These are phyloP conservation scores for Fomitopsis pulvina DNA, from an alignment of 768 basidiomycete genomes.

Conservation along the genomic window DNA sequence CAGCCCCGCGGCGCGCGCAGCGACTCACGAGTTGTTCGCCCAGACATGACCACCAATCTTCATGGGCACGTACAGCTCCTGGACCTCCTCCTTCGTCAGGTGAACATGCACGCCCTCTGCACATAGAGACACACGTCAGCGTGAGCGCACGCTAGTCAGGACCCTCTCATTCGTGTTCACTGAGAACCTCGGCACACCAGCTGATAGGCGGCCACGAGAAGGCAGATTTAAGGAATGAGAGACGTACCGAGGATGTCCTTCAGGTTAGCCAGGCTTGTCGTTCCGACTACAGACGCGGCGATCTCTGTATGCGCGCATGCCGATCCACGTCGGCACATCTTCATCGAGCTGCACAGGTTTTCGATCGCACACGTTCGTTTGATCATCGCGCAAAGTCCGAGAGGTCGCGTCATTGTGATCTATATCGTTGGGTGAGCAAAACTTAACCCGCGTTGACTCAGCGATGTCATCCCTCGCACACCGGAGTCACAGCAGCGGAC, in stretches of 20 bases:
- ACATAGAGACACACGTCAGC: background rate
- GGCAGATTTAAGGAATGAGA: too few species aligned
- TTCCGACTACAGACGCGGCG: conserved; percentile 36
- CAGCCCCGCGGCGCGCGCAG: too few species aligned
- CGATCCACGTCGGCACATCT: conserved; percentile 31
- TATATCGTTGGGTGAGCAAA: background rate
- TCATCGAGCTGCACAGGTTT: conserved; percentile 16
- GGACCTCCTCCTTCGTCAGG: conserved; percentile 50
- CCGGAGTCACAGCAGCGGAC: background rate
- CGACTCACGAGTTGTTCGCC: too few species aligned
- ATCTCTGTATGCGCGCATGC: conserved; percentile 27
- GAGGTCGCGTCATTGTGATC: background rate
- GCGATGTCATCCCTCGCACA: background rate
- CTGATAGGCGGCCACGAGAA: background rate
- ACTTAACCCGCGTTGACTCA: background rate
- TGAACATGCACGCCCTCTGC: conserved; percentile 39
- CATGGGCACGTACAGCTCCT: conserved; percentile 42
- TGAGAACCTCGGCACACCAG: background rate
- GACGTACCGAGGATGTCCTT: conserved; percentile 31
- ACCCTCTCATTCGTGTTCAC: background rate
- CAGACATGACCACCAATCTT: background rate
- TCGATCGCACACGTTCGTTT: too few species aligned
- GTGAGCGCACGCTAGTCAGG: background rate
- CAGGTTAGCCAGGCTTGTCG: conserved; percentile 31
- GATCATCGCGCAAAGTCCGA: background rate